A percentile compares a stretch with the other conserved stretches of the same genome.
These are phyloP conservation scores for Durotheca rogersii DNA, from an alignment of 495 filamentous ascomycete species.

Conservation along the genomic window DNA sequence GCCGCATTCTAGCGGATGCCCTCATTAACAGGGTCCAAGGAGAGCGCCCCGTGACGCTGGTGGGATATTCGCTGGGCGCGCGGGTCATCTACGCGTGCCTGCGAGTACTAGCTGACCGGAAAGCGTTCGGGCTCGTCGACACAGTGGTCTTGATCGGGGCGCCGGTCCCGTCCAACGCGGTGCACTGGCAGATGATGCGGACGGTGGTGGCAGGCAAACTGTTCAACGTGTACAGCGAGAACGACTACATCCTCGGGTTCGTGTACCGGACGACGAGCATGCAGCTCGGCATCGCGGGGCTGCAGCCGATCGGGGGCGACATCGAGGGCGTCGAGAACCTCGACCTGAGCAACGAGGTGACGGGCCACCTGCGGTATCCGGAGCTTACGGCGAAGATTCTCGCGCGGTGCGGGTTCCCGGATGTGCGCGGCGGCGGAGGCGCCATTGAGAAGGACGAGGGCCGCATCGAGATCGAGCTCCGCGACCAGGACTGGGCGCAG, in stretches of 20 bases:
- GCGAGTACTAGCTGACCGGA: slow-evolving; percentile 62
- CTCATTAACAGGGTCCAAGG: slow-evolving; percentile 83
- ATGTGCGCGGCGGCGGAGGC: slow-evolving; percentile 52
- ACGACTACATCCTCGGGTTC: slow-evolving; percentile 76
- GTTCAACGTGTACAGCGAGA: slow-evolving; percentile 74
- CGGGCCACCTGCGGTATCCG: slow-evolving; percentile 71
- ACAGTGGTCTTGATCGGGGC: slow-evolving; percentile 80
- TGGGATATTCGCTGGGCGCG: slow-evolving; percentile 84
- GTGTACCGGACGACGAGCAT: slow-evolving; percentile 75
- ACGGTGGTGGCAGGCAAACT: slow-evolving; percentile 71
- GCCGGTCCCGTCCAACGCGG: slow-evolving; percentile 64
- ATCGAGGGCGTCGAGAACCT: slow-evolving; percentile 74
- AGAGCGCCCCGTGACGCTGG: slow-evolving; percentile 77
- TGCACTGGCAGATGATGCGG: slow-evolving; percentile 68
- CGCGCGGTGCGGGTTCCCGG: slow-evolving; percentile 64
- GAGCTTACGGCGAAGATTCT: slow-evolving; percentile 69
- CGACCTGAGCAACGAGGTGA: slow-evolving; percentile 69
- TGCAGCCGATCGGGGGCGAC: slow-evolving; percentile 61
- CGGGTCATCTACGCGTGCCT: slow-evolving; percentile 79
- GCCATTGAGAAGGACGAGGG: slow-evolving; percentile 62
- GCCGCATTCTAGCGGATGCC: slow-evolving; percentile 78
- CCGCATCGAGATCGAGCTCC: slow-evolving; percentile 47
- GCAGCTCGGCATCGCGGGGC: slow-evolving; percentile 73
- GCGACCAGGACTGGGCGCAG: slow-evolving; percentile 33
- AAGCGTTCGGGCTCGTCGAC: slow-evolving; percentile 78